Percentiles rank a stretch among this genome's conserved stretches.
These are phyloP conservation scores for Withania somnifera DNA, from an alignment of 305 asterid genomes.

Conservation along the genomic window DNA sequence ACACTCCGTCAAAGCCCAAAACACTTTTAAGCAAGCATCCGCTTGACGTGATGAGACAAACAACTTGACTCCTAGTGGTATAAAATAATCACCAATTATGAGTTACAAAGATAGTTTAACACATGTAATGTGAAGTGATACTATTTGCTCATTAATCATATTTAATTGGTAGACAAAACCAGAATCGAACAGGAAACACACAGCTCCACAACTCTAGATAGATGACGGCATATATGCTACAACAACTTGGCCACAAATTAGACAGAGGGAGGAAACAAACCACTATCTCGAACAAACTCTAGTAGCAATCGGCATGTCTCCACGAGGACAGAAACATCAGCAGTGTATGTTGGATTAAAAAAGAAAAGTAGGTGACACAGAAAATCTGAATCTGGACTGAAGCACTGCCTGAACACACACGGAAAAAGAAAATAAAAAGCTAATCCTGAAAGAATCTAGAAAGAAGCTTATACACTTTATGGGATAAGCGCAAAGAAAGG, in stretches of 20 bases:
- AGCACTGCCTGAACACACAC: slow-evolving; percentile 62
- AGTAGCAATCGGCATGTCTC: slow-evolving; percentile 65
- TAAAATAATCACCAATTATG: not conserved
- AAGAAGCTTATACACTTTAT: not conserved
- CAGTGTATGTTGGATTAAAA: slow-evolving; percentile 58
- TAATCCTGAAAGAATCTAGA: not conserved
- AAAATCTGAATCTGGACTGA: slow-evolving; percentile 75
- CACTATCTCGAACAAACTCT: slow-evolving; percentile 52
- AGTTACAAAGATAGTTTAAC: not conserved
- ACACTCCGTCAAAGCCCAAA: not conserved
- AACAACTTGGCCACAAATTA: not conserved
- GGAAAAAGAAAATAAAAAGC: slow-evolving; percentile 8
- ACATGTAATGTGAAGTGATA: not conserved
- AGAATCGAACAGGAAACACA: not conserved
- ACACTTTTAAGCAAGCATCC: not conserved
- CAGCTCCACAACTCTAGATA: not conserved
- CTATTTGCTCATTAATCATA: not conserved
- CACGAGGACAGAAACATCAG: slow-evolving; percentile 73
- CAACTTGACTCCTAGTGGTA: not conserved
- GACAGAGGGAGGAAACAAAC: slow-evolving; percentile 31
- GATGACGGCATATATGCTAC: not conserved
- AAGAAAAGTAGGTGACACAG: slow-evolving; percentile 75
- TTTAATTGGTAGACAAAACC: not conserved
- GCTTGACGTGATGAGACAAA: not conserved
- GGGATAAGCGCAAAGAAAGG: not conserved